A percentile compares a stretch with the other conserved stretches of the same genome.
Evolutionary conservation across 164 flowering plant species (phyloP).

Genomic region (Tinospora cordifolia): DNA sequence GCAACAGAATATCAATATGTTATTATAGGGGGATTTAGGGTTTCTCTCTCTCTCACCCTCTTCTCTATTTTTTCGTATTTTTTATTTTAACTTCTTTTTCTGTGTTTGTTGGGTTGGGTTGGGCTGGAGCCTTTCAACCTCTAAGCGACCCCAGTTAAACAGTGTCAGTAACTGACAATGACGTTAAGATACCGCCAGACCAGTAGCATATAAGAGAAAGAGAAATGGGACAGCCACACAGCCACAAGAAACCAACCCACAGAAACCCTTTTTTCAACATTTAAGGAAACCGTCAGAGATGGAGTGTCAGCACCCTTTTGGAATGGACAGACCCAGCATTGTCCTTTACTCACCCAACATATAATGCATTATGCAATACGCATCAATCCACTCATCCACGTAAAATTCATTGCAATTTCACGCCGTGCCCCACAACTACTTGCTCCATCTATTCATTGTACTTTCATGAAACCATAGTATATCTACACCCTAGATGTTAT

Average conservation of each 20-base stretch:
- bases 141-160: no score
- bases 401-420: not conserved
- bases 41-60: no score
- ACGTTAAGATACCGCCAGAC: constrained; percentile 5
- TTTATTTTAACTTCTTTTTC: no score
- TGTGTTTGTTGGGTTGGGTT: no score
- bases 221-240: constrained; percentile 1
- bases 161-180: constrained; percentile 1
- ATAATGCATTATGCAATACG: not conserved
- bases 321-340: not conserved
- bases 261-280: not conserved
- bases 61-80: no score
- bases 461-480: not conserved
- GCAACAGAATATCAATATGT: no score
- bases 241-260: constrained; percentile 1
- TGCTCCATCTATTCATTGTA: not conserved
- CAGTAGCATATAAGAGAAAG: not conserved
- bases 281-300: constrained; percentile 4
- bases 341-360: constrained; percentile 7
- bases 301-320: not conserved
- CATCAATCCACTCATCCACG: not conserved
- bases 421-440: not conserved
- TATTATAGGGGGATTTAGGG: no score
- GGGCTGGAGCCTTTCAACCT: no score
- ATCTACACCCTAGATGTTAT: not conserved